Evolutionary conservation across 257 asterid species (phyloP).

Genomic region (Sherardia arvensis): DNA sequence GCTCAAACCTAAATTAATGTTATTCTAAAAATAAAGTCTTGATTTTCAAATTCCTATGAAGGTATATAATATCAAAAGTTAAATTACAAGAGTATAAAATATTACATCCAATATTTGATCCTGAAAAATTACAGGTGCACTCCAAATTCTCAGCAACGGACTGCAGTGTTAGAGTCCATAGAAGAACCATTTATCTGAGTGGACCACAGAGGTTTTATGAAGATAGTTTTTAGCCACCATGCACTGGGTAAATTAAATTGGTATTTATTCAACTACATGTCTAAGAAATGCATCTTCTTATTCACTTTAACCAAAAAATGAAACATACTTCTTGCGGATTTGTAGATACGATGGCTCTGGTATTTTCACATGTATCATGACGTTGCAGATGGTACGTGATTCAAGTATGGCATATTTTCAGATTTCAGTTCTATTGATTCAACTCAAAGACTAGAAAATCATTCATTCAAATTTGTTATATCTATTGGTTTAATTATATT

Average conservation of each 20-base stretch:
- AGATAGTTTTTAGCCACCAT: conserved; percentile 49
- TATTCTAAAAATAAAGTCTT: not conserved
- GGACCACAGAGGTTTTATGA: conserved; percentile 44
- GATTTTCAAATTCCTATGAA: conserved; percentile 14
- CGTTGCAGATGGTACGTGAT: conserved; percentile 71
- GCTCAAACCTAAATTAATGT: too few relatives aligned
- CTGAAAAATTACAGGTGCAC: conserved; percentile 48
- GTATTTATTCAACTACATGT: too few relatives aligned
- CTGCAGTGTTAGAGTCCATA: conserved; percentile 39
- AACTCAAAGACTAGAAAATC: not conserved
- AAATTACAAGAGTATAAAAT: conserved; percentile 58
- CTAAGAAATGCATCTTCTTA: not conserved
- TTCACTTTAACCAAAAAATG: not conserved
- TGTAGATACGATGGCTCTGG: conserved; percentile 86
- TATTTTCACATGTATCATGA: conserved; percentile 62
- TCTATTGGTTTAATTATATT: too few relatives aligned
- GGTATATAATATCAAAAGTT: conserved; percentile 51
- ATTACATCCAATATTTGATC: conserved; percentile 79
- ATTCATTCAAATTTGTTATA: not conserved
- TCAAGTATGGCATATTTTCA: conserved; percentile 36
- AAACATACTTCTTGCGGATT: conserved; percentile 25
- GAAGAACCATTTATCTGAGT: conserved; percentile 32
- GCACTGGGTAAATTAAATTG: conserved; percentile 52
- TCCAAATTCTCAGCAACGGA: conserved; percentile 48
- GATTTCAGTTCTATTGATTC: too few relatives aligned